phyloP scores from a whole-genome alignment of 345 rosid species.

The Punica granatum region DNA sequence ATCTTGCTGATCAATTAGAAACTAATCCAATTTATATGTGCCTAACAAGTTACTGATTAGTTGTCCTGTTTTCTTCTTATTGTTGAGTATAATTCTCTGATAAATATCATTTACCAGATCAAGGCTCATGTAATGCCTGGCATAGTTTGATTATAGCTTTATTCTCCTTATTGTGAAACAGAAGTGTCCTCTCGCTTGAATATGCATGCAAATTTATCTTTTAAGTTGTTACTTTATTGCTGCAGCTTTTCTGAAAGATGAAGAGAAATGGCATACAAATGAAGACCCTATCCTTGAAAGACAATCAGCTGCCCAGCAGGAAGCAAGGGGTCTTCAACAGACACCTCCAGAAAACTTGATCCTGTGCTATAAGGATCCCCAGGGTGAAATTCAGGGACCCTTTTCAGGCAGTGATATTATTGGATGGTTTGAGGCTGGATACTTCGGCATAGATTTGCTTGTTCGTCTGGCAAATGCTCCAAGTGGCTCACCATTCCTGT shows the following conservation, averaged over 20 bases:
- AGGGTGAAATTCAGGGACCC: slow-evolving; percentile 90
- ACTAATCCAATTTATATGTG: background rate
- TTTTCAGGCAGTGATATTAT: slow-evolving; percentile 81
- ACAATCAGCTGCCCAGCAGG: slow-evolving; percentile 52
- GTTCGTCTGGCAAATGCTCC: slow-evolving; percentile 67
- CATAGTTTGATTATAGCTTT: too few species aligned
- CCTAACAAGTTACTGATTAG: background rate
- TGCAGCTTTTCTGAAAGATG: slow-evolving; percentile 45
- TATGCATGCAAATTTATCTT: background rate
- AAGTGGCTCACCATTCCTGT: slow-evolving; percentile 56
- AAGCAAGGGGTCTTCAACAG: slow-evolving; percentile 48
- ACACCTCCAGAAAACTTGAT: slow-evolving; percentile 65
- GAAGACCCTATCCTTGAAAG: slow-evolving; percentile 28
- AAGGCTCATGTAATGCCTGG: background rate
- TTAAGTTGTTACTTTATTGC: background rate
- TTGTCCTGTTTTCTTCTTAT: background rate
- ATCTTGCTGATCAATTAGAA: too few species aligned
- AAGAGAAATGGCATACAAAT: slow-evolving; percentile 46
- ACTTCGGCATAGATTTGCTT: slow-evolving; percentile 85
- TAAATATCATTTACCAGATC: background rate
- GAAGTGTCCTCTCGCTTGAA: background rate
- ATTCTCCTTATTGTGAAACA: background rate
- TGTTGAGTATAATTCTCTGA: background rate
- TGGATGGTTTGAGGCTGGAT: slow-evolving; percentile 98
- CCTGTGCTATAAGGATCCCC: slow-evolving; percentile 88